Base-by-base conservation (phyloP, 441 rosid genomes). In the Populus hybrid region DNA sequence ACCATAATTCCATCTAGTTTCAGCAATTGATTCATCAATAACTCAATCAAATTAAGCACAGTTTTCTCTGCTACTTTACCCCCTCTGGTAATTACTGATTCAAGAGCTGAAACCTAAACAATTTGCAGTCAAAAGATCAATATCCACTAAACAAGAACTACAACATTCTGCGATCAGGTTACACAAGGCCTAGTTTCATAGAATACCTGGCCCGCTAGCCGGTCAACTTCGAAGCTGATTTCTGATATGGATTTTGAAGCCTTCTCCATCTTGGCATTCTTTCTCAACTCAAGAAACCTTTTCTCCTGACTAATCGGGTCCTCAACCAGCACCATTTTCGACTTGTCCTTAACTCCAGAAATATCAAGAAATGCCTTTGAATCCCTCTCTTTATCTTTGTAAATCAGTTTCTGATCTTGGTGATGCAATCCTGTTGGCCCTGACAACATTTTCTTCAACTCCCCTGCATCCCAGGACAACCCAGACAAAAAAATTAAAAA, bases 381-480 rank as follows among this genome's bases (percentile, higher is more conserved):
- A 77, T 92, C 99, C 77, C 98, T 93, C 81, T 94, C 99, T 82
- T 91, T 96, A 78, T 92, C 96, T 80, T 94, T 96, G 81, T 86
- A 94, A 53, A 91, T 71, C 83, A 96, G 89, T 82, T 93, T 96
- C 84, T 94, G 99, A 76, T 96, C 99, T 82, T 92, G 88, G 81
- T 90, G 98, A 82, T 94, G 94, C 65, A 96, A 71, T 4, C 99
- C 97, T 14, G 99, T 96, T 64, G 93, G 90, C 80, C 92, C 98
- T 28, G 89, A 69, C 86, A 94, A 82, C 94, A 89, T 83, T 85
- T 93, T 96, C 92, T 94, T 96, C 87, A 96, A 78, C 85, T 96
- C 99, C 85, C 98, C 99, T 96, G 90, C 69, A 64, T 73, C 69
- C 12, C 35, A 14, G 26, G 21, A 16, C 36, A 20, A 31, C 20